Evolutionary conservation across 1,284 basidiomycete genomes (phyloP), one percentile per base, ranked within the genome.

Genomic region (Neolentinus lepideus): DNA sequence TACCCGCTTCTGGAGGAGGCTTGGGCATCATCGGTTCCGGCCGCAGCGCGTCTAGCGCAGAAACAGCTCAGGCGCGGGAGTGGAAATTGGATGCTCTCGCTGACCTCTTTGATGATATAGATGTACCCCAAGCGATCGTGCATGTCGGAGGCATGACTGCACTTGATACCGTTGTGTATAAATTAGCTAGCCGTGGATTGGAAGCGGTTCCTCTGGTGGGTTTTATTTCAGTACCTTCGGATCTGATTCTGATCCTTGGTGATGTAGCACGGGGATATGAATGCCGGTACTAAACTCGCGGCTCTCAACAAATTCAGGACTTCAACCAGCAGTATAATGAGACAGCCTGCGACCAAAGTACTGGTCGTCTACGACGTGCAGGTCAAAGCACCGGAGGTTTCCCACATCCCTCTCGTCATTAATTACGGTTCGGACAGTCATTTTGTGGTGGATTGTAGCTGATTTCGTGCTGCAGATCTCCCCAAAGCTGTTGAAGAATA

Each of bases 81-180:
- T 98, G 94, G 92, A 99, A 99, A 72, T 76, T 99, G 53, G 95
- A 99, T 66, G 94, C 94, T 16, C 78, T 99, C 33, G 86, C 90
- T 24, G 96, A 98, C 69, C 76, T 98, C 58, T 87, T 97, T 61
- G 93, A 96, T 52, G 95, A 98, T 67, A 82, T 92, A 14, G 92
- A 94, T 48, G 78, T 89, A 9, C 75, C 78, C 52, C 92, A 94
- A 62, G 92, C 90, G 0, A 86, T 96, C 58, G 89, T 96, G 46
- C 90, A 94, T 65, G 93, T 96, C 31, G 92, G 93, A 3, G 91
- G 92, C 1, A 84, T 92, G 79, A 81, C 81, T 4, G 81, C 90
- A 27, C 75, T 96, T 57, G 93, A 96, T 62, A 79, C 89, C 2
- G 92, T 96, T 19, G 83, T 92, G 27, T 92, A 92, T 70, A 96